Percentiles rank a stretch among this genome's conserved stretches.
These are phyloP conservation scores for Exidia glandulosa DNA, from an alignment of 768 basidiomycete genomes.

Conservation along the genomic window DNA sequence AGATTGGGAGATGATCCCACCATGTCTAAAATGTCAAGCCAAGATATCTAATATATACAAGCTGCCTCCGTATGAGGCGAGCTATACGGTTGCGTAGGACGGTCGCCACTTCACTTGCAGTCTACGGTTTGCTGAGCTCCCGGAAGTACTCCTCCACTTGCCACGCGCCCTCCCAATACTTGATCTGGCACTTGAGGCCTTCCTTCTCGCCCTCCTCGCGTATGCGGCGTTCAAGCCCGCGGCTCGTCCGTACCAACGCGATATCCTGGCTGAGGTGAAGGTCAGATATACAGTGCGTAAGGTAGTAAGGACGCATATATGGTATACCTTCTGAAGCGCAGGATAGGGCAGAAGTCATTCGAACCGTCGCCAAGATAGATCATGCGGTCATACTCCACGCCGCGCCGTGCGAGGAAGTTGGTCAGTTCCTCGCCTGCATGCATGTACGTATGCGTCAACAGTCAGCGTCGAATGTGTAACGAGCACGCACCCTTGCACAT, in stretches of 20 bases:
- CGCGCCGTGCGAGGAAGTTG: constrained; percentile 56
- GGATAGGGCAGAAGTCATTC: constrained; percentile 91
- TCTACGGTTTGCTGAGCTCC: background rate
- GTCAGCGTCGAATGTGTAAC: background rate
- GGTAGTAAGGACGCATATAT: background rate
- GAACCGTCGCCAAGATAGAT: constrained; percentile 89
- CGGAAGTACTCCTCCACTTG: constrained; percentile 80
- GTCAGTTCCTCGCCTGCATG: constrained; percentile 91
- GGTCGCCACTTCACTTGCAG: too few relatives aligned
- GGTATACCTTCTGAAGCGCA: constrained; percentile 64
- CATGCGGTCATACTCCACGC: constrained; percentile 58
- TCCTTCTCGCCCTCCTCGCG: constrained; percentile 48
- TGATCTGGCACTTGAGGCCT: constrained; percentile 61
- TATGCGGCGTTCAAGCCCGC: constrained; percentile 74
- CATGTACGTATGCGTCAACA: background rate
- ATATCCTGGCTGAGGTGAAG: constrained; percentile 55
- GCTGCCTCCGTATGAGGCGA: too few relatives aligned
- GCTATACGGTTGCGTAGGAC: too few relatives aligned
- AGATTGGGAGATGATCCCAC: too few relatives aligned
- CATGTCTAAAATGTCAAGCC: too few relatives aligned
- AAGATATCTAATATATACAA: too few relatives aligned
- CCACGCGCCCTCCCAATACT: constrained; percentile 93
- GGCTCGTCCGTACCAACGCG: constrained; percentile 65
- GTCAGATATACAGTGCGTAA: background rate
- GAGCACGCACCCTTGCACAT: constrained; percentile 83